Evolutionary conservation across 305 asterid species (phyloP).

Genomic region (Stenogyne calaminthoides): DNA sequence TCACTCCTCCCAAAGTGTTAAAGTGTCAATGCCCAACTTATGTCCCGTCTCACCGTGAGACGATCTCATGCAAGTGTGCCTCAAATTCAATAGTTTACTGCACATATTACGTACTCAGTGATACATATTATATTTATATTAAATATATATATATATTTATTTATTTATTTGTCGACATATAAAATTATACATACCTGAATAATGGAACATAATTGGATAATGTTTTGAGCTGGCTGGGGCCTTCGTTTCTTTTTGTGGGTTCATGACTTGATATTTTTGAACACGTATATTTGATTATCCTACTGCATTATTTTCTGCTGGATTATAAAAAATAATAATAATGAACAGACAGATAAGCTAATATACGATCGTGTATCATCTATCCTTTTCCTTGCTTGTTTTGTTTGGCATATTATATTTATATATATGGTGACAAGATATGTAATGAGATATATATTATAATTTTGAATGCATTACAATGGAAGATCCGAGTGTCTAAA

Average conservation of each 20-base stretch:
- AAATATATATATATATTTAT: too few relatives aligned
- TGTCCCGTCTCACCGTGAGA: too few relatives aligned
- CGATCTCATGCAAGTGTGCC: too few relatives aligned
- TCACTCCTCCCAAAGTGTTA: too few relatives aligned
- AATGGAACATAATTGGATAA: too few relatives aligned
- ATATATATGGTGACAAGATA: constrained; percentile 1
- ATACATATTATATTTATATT: too few relatives aligned
- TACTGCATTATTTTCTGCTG: not conserved
- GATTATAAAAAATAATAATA: not conserved
- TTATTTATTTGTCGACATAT: too few relatives aligned
- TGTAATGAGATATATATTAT: not conserved
- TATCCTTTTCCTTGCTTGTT: not conserved
- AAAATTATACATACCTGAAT: too few relatives aligned
- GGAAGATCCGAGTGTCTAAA: not conserved
- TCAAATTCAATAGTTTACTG: too few relatives aligned
- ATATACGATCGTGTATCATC: not conserved
- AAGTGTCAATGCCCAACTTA: too few relatives aligned
- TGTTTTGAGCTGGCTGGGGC: too few relatives aligned
- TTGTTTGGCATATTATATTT: not conserved
- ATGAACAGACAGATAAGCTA: not conserved
- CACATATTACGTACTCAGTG: too few relatives aligned
- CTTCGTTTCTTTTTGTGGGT: not conserved
- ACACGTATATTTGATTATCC: constrained; percentile 8
- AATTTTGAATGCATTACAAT: not conserved
- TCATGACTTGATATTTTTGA: not conserved